These are phyloP conservation scores for Daldinia eschscholtzii DNA, from an alignment of 2,329 filamentous ascomycete genomes.

Conservation along the genomic window DNA sequence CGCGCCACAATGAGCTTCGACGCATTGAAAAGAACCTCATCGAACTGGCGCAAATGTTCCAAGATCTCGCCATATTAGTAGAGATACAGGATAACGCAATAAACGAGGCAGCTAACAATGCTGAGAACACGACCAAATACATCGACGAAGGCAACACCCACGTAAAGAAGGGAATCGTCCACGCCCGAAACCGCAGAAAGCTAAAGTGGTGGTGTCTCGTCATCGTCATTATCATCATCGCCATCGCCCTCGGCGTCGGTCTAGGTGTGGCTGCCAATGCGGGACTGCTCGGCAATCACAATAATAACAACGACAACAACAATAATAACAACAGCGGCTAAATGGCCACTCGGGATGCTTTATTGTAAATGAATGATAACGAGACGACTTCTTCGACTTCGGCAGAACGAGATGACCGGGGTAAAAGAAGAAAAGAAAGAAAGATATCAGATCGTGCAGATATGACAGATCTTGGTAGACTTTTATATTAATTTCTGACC, in stretches of 20 bases:
- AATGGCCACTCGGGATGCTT: neutral
- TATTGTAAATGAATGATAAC: conserved; percentile 4
- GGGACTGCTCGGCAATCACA: conserved; percentile 27
- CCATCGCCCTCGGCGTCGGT: conserved; percentile 67
- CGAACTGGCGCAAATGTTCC: conserved; percentile 78
- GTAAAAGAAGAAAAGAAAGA: neutral
- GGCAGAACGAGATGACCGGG: neutral
- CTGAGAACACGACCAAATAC: conserved; percentile 73
- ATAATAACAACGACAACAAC: conserved; percentile 1
- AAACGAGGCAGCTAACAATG: conserved; percentile 72
- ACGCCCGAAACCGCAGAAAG: conserved; percentile 75
- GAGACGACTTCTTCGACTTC: neutral
- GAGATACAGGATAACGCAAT: conserved; percentile 78
- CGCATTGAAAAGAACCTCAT: conserved; percentile 81
- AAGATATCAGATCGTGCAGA: neutral
- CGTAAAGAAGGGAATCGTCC: conserved; percentile 75
- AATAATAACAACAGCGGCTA: conserved; percentile 10
- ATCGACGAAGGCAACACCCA: conserved; percentile 77
- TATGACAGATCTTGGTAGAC: conserved; percentile 15
- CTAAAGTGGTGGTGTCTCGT: conserved; percentile 86
- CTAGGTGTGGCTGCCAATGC: conserved; percentile 48
- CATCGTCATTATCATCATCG: conserved; percentile 69
- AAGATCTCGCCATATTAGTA: conserved; percentile 80
- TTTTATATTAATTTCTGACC: conserved; percentile 34
- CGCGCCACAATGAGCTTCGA: conserved; percentile 85